A percentile compares a stretch with the other conserved stretches of the same genome.
Evolutionary conservation across 139 green algal species (phyloP).

Genomic region (Closterium sp.): DNA sequence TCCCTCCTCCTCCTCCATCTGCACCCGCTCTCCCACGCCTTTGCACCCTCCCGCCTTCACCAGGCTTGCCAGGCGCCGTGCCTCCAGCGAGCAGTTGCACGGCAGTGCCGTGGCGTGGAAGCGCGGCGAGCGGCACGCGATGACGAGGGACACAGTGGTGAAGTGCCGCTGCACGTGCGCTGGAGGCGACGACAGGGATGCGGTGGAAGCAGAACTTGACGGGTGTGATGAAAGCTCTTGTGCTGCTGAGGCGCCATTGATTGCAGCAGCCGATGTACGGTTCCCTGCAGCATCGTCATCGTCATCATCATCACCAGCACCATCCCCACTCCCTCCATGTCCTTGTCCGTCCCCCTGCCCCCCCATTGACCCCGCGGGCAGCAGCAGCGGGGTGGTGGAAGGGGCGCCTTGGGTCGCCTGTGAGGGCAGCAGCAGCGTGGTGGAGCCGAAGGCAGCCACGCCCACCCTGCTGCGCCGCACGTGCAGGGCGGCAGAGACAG

Average conservation of each 20-base stretch:
- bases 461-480: background rate
- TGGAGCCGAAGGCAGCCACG: background rate
- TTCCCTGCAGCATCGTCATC: too few relatives aligned
- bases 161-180: background rate
- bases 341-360: too few relatives aligned
- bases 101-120: background rate
- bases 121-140: background rate
- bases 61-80: background rate
- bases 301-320: too few relatives aligned
- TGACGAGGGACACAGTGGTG: background rate
- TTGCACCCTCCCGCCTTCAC: background rate
- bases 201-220: too few relatives aligned
- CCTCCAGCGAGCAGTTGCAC: background rate
- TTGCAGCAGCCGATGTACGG: too few relatives aligned
- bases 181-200: too few relatives aligned
- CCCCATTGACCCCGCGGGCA: too few relatives aligned
- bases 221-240: too few relatives aligned
- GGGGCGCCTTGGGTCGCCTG: too few relatives aligned
- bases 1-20: background rate
- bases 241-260: too few relatives aligned
- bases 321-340: too few relatives aligned
- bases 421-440: background rate
- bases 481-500: background rate
- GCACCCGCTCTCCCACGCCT: background rate
- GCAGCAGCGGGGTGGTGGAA: too few relatives aligned